Evolutionary conservation across 495 filamentous ascomycete species (phyloP), one percentile per base, ranked within the genome.

Genomic region (Aspergillus bridgeri): DNA sequence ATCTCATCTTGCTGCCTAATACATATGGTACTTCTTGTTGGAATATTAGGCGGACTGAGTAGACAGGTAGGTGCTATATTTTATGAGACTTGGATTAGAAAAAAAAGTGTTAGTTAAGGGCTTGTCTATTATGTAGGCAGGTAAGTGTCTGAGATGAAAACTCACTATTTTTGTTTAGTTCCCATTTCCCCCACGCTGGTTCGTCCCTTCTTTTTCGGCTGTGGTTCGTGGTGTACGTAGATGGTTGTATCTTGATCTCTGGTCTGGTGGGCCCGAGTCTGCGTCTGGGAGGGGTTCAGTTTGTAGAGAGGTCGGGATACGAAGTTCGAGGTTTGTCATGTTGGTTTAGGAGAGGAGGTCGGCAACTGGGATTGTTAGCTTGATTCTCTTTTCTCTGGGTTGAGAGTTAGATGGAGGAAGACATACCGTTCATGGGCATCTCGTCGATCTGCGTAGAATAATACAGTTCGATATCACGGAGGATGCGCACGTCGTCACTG

Each of bases 391-490:
- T 6, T 55, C 5, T 9, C 9, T 52, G n/a, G n/a, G n/a, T 22
- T 18, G 50, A 18, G 11, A 7, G 42, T 6, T 54, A 42, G 5
- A 17, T 17, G 42, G n/a, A 17, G 18, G 43, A 17, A 19, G 4
- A 1, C 71, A 66, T 56, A 81, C 83, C 83, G 67, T 98, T 98
- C 94, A 98, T 97, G 23, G 94, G 94, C 94, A 98, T 98, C 81
- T 98, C 94, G 67, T 98, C 94, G 61, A 98, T 98, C 75, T 98
- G 94, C 48, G 94, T 98, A 38, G 91, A 96, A 73, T 96, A 96
- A 74, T 95, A 96, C 63, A 91, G 77, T 73, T 99, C 94, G 65
- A 99, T 99, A 67, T 99, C 94, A 63, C 94, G 86, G 67, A 99
- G 81, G 71, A 99, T 99, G 63, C 95, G 86, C 50, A 99, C 94